A percentile compares a stretch with the other conserved stretches of the same genome.
Conservation (phyloP, 2,329 filamentous ascomycete genomes). For the Alternaria arborescens region DNA sequence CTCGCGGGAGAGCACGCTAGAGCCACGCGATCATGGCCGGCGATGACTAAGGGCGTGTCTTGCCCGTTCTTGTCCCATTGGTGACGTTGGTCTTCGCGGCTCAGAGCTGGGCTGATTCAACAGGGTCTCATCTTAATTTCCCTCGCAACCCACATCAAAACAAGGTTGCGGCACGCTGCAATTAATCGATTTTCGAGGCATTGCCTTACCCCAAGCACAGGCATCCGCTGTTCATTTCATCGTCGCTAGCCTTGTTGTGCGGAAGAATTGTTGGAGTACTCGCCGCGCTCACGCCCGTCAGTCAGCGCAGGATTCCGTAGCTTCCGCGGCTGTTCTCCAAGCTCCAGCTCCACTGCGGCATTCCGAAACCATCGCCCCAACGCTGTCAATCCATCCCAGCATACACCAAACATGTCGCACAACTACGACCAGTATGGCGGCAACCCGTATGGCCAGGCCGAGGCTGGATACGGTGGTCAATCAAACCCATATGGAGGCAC, state of each 20-base stretch:
- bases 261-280: conserved; percentile 1
- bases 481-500: conserved; percentile 52
- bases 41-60: conserved; percentile 7
- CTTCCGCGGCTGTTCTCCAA: conserved; percentile 35
- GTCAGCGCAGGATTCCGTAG: conserved; percentile 34
- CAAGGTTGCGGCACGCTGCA: conserved; percentile 16
- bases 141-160: conserved; percentile 23
- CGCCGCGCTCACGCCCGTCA: conserved; percentile 14
- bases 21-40: neutral
- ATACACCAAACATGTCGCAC: conserved; percentile 39
- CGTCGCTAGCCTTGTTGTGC: conserved; percentile 12
- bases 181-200: conserved; percentile 10
- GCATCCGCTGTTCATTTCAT: conserved; percentile 7
- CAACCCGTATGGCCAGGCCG: conserved; percentile 19
- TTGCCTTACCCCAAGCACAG: neutral
- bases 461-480: conserved; percentile 15
- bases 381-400: conserved; percentile 17
- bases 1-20: conserved; percentile 3
- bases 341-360: conserved; percentile 33
- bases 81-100: conserved; percentile 20
- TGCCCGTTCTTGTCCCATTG: conserved; percentile 4
- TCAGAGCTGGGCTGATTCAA: conserved; percentile 21
- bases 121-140: conserved; percentile 23
- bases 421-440: conserved; percentile 62
- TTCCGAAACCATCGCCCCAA: conserved; percentile 25